Evolutionary conservation across 257 asterid genomes (phyloP), one percentile per base, ranked within the genome.

Genomic region (Thymus mandschuricus): DNA sequence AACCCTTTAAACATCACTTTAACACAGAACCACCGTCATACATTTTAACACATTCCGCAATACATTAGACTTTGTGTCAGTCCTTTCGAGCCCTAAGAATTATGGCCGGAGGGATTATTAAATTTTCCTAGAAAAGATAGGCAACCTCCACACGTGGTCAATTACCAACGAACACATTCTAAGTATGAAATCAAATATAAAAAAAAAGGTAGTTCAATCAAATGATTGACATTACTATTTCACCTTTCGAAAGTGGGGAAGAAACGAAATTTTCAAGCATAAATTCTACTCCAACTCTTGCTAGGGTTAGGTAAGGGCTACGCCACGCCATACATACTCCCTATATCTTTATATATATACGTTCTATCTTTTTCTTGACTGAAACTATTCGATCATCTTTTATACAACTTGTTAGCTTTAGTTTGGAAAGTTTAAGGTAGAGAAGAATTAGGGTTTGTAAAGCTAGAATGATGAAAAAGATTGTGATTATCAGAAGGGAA

Each of bases 401-500:
- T n/a, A n/a, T n/a, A 15, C 13, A 65, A 12, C 12, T 29, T 30
- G 12, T 49, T n/a, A 43, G 21, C 40, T 43, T 64, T 15, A 46
- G 8, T 48, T 48, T n/a, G 70, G 45, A 66, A 49, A 48, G 59
- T 45, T 64, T 13, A 10, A 44, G 29, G 43, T 11, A 44, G 13
- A 48, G 2, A 40, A 31, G 15, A 60, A 3, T 38, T 38, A n/a
- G 46, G 65, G 65, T 34, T 59, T 12, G 35, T 10, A 11, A 6
- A 11, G 57, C 40, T 66, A 31, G 69, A 69, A 82, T 82, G 84
- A 82, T 55, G 44, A 71, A 71, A 38, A 70, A 59, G 7, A 6
- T 43, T 9, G 69, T 60, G 3, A 44, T 71, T 15, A 51, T 71
- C 10, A 48, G 15, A 60, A 49, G 5, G 60, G 29, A 33, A 4